Evolutionary conservation across 1,139 yeast species (phyloP), one percentile per base, ranked within the genome.

Genomic region (Candida pseudoviswanathii): DNA sequence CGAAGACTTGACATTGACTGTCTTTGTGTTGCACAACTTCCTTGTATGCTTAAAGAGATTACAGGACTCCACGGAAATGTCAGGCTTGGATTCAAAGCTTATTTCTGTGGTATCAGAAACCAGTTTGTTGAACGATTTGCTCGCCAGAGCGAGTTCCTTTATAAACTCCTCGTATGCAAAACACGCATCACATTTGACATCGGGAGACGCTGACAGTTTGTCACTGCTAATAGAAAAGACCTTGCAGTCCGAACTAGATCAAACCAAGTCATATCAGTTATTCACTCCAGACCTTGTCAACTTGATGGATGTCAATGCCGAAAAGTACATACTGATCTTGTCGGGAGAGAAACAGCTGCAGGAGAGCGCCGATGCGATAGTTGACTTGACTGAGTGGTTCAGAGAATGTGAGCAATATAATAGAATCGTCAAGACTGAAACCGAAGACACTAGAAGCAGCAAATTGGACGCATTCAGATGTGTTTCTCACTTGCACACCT

Each of bases 261-360:
- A 43, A 22, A 24, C 30, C 24, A 7, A 24, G 22, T 24, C 37
- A 5, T 6, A 11, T 39, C 43, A 42, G 21, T 48, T 63, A 29
- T 68, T 64, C 52, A 59, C 67, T 1, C 47, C 45, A 21, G 63
- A 63, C 2, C 47, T 66, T n/a, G 57, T 63, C 5, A 59, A 56
- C 9, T 49, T 62, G 32, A 67, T 70, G 57, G 73, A 70, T 42
- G 50, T 51, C 3, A 61, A 67, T 44, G 54, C 68, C 47, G 67
- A 63, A 26, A 43, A 50, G n/a, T 71, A 71, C 48, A 55, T 65
- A 45, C 46, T 50, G 10, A 44, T 45, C 5, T 46, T 63, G 2
- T 39, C 45, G 4, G 44, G 40, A 3, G 26, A 44, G 9, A 26
- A 37, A 8, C 31, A 22, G 3, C 21, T 25, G 8, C 33, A 38